Evolutionary conservation across 495 filamentous ascomycete genomes (phyloP).

Genomic region (Corynascus novoguineensis): DNA sequence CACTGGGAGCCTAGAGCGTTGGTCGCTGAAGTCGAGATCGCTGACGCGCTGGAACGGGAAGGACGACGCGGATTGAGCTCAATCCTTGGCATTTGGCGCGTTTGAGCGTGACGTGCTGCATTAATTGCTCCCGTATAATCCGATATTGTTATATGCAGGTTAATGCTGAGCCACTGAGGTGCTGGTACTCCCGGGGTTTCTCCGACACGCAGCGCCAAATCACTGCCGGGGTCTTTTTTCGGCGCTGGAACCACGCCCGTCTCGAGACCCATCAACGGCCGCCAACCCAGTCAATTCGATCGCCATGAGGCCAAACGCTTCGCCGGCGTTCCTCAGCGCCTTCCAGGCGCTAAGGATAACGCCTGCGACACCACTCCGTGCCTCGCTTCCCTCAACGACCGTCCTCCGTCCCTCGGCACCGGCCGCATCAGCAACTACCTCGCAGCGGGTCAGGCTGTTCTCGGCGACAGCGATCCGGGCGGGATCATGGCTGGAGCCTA

Average conservation of each 20-base stretch:
- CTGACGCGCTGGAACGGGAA: constrained; percentile 1
- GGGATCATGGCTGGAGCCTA: constrained; percentile 76
- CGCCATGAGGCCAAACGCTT: constrained; percentile 38
- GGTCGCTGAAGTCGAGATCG: not conserved
- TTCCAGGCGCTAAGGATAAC: constrained; percentile 42
- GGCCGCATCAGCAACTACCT: constrained; percentile 12
- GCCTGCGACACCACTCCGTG: constrained; percentile 25
- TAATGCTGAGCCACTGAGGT: not conserved
- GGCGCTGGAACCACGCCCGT: constrained; percentile 7
- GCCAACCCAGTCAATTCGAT: constrained; percentile 7
- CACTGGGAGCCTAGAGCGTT: not conserved
- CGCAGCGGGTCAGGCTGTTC: constrained; percentile 55
- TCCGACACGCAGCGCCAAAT: not conserved
- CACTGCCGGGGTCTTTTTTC: constrained; percentile 8
- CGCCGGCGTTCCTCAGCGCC: constrained; percentile 38
- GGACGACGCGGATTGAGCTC: constrained; percentile 4
- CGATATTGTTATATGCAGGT: not conserved
- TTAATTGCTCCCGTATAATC: not conserved
- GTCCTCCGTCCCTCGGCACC: constrained; percentile 9
- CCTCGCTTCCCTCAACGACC: constrained; percentile 27
- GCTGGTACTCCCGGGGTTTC: not conserved
- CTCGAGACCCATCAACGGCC: constrained; percentile 6
- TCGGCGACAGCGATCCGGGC: constrained; percentile 59
- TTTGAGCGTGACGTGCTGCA: not conserved
- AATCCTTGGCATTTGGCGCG: constrained; percentile 3